These are phyloP conservation scores for Bipolaris gigantea DNA, from an alignment of 2,329 filamentous ascomycete species.

Conservation along the genomic window DNA sequence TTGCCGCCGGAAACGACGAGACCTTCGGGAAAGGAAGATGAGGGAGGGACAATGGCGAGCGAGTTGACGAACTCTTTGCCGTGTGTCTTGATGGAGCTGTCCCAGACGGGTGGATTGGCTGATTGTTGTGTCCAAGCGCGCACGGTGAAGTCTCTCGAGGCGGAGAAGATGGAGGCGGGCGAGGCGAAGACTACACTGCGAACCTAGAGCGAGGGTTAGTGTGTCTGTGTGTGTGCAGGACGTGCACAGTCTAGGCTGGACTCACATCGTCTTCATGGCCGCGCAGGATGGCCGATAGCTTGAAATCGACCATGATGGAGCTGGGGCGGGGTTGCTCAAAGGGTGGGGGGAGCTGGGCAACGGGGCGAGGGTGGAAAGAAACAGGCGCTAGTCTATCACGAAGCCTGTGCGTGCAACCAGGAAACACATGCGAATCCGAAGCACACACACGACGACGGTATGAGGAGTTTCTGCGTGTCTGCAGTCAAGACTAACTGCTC, in stretches of 20 bases:
- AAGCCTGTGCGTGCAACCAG: background rate
- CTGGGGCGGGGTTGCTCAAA: constrained; percentile 28
- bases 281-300: constrained; percentile 84
- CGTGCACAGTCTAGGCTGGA: background rate
- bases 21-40: constrained; percentile 70
- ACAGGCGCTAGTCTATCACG: constrained; percentile 3
- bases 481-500: too few relatives aligned
- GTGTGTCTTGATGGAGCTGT: constrained; percentile 75
- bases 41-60: constrained; percentile 74
- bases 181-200: constrained; percentile 80
- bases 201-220: constrained; percentile 61
- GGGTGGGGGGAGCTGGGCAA: constrained; percentile 13
- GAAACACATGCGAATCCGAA: constrained; percentile 12
- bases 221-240: too few relatives aligned
- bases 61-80: constrained; percentile 87
- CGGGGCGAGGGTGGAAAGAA: constrained; percentile 15
- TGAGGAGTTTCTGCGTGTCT: background rate
- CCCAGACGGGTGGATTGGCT: constrained; percentile 69
- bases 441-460: background rate
- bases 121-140: constrained; percentile 77
- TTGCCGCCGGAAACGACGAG: constrained; percentile 86
- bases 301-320: constrained; percentile 74
- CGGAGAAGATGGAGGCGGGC: constrained; percentile 73
- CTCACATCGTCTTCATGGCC: constrained; percentile 91
- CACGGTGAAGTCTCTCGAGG: constrained; percentile 88